Conservation (phyloP, 345 rosid genomes). For the Eucalyptus globulus region DNA sequence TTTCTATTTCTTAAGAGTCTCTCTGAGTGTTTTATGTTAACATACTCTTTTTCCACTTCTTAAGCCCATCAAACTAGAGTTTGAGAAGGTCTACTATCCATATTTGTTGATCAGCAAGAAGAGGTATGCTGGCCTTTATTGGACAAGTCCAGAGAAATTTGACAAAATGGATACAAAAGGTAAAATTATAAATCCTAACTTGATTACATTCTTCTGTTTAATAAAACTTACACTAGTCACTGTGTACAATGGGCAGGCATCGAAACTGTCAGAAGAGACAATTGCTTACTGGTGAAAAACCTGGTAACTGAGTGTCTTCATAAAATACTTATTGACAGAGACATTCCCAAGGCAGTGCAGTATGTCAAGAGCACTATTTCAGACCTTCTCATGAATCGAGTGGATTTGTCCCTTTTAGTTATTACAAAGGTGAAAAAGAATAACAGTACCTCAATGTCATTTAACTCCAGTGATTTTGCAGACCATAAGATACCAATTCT, state of each 20-base stretch:
- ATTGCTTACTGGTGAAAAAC: constrained; percentile 90
- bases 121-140: constrained; percentile 94
- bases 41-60: constrained; percentile 6
- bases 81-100: constrained; percentile 95
- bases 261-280: constrained; percentile 98
- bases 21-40: not conserved
- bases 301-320: constrained; percentile 89
- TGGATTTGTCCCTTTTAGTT: constrained; percentile 95
- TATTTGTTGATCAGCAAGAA: constrained; percentile 93
- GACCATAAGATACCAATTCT: not conserved
- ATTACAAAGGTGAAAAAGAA: constrained; percentile 67
- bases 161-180: constrained; percentile 99
- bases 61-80: constrained; percentile 97
- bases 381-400: constrained; percentile 97
- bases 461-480: not conserved
- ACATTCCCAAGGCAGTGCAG: constrained; percentile 78
- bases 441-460: not conserved
- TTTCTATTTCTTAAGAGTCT: constrained; percentile 29
- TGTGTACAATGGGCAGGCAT: constrained; percentile 47
- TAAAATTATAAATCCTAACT: constrained; percentile 6
- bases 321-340: constrained; percentile 81
- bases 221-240: not conserved
- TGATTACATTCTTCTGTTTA: not conserved
- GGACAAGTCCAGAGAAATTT: constrained; percentile 74
- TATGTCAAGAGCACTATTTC: constrained; percentile 84